Percentiles rank a stretch among this genome's conserved stretches.
These are phyloP conservation scores for Globisporangium okanoganense DNA, from an alignment of 352 stramenopile genomes.

Conservation along the genomic window DNA sequence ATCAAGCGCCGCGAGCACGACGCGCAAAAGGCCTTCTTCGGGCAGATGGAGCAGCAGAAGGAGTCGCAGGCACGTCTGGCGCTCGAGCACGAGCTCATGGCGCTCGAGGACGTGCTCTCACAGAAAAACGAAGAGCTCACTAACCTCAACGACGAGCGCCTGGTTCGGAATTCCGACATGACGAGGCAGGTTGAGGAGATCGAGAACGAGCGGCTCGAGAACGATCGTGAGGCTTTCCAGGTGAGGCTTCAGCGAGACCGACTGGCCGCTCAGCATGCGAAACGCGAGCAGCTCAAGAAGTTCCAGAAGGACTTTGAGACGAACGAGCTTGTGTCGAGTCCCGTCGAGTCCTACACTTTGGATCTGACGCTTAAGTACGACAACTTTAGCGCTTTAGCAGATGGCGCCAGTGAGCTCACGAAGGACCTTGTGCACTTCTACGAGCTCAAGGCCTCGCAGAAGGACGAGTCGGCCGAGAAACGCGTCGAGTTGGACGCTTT, in stretches of 20 bases:
- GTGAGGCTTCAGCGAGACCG: conserved; percentile 44
- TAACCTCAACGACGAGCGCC: conserved; percentile 24
- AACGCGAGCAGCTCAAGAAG: conserved; percentile 51
- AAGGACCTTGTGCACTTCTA: conserved; percentile 57
- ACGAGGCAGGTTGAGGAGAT: conserved; percentile 42
- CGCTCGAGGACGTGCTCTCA: conserved; percentile 49
- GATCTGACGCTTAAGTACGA: conserved; percentile 34
- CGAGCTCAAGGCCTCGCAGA: conserved; percentile 49
- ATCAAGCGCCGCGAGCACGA: conserved; percentile 47
- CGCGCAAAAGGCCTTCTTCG: conserved; percentile 47
- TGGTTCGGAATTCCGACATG: conserved; percentile 33
- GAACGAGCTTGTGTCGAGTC: conserved; percentile 54
- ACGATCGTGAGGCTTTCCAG: conserved; percentile 36
- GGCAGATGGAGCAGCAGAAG: conserved; percentile 58
- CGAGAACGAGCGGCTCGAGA: conserved; percentile 43
- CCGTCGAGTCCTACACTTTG: conserved; percentile 53
- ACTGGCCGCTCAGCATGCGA: conserved; percentile 38
- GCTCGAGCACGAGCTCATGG: conserved; percentile 51
- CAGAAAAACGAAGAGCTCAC: conserved; percentile 40
- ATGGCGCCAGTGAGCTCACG: conserved; percentile 33
- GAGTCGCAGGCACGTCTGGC: conserved; percentile 25
- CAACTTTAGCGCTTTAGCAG: conserved; percentile 31
- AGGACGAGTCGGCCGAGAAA: conserved; percentile 34
- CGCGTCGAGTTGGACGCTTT: conserved; percentile 28
- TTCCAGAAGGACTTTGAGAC: conserved; percentile 65